phyloP scores from a whole-genome alignment of 441 rosid genomes.

The Adansonia grandidieri region DNA sequence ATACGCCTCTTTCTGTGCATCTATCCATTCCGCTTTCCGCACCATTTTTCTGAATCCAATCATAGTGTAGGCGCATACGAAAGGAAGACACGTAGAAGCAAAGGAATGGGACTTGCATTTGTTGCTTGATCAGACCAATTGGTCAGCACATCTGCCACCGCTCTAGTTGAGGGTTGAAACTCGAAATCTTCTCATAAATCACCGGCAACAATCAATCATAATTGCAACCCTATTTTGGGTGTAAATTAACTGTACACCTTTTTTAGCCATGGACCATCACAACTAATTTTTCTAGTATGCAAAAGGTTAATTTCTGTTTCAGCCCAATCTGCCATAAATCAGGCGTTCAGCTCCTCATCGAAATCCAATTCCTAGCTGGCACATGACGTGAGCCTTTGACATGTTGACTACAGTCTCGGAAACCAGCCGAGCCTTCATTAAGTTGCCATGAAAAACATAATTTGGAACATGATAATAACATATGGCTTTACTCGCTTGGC shows the following conservation, averaged over 20 bases:
- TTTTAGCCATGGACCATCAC: neutral
- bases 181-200: too few relatives aligned
- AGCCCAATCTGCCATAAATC: neutral
- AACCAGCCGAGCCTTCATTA: neutral
- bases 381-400: neutral
- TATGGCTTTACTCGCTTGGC: neutral
- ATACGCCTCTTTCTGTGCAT: too few relatives aligned
- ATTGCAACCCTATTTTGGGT: neutral
- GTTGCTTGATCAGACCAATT: neutral
- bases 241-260: too few relatives aligned
- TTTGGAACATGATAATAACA: neutral
- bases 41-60: too few relatives aligned
- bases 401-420: neutral
- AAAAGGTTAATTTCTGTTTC: neutral
- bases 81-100: neutral
- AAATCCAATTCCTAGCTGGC: conserved; percentile 1
- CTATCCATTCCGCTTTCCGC: too few relatives aligned
- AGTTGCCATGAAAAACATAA: neutral
- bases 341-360: neutral
- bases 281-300: neutral
- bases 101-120: neutral
- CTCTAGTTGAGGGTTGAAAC: neutral
- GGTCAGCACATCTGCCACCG: neutral
- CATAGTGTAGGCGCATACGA: neutral
- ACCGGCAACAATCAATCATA: neutral